Base-by-base conservation (phyloP, 306 rosid genomes). In the Rosa persica region DNA sequence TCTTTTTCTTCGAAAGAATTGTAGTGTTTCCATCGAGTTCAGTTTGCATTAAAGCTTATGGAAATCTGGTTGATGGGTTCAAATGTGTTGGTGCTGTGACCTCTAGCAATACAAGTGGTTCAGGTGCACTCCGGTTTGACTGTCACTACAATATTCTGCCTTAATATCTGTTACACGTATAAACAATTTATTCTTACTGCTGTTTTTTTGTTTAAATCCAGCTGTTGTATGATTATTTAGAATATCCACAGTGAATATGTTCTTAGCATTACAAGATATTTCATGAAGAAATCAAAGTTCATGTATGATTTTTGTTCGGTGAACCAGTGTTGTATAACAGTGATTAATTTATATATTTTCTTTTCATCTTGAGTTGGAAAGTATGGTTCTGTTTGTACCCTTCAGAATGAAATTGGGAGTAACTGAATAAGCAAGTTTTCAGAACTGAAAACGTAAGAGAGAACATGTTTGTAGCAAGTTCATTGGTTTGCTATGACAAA, bases 191-290 rank as follows among this genome's bases (percentile, higher is more conserved):
- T 49, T 72, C 58, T 70, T 48, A 36, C 74, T 54, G 66, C 70
- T 39, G 67, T 36, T 3, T 85, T 76, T 77, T 77, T 73, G 67
- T 74, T 22, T 44, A 74, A 78, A 74, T 67, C 13, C 81, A 84
- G 85, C 47, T 40, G 40, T 81, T 61, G 80, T 61, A 16, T 23
- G 62, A 52, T 48, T 67, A 77, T 58, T 30, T 40, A 80, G 82
- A 61, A 73, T 43, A 81, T 81, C 77, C 84, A 74, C 72, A 62
- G 77, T 74, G 80, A 81, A 81, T 70, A 46, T 78, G 55, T 39
- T 75, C 55, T 55, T 71, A 73, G 83, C 65, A 51, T 71, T 78
- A 81, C 81, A 74, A 73, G 52, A 74, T 52, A 80, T 72, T 81
- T 74, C 78, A 23, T 17, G 76, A 30, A 84, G 79, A 40, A 84